Evolutionary conservation across 139 green algal genomes (phyloP), one percentile per base, ranked within the genome.

Genomic region (Haematococcus sp.): DNA sequence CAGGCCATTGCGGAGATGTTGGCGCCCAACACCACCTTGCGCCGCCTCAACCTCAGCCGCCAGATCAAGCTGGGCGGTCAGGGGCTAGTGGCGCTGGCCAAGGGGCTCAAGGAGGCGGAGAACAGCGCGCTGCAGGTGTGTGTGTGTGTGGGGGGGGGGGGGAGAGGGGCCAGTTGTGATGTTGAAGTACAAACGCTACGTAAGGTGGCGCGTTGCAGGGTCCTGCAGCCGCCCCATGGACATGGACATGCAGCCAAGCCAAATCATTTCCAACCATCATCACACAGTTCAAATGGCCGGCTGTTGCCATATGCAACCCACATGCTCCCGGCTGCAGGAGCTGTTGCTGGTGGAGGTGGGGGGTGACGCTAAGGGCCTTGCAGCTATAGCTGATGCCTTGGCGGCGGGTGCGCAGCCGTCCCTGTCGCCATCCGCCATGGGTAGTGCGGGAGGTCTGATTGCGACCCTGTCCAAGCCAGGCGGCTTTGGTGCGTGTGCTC

Each of bases 31-130:
- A 35, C 3, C 4, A 61, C 25, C 25, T 27, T 73, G 4, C 66
- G 66, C 19, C 66, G 46, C 27, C 66, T 73, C 43, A 43, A 73
- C 43, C 66, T 73, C 20, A 73, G 66, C 43, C 35, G 66, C 27
- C 31, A 73, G 9, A 60, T 73, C 40, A 73, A 52, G 43, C 23
- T 73, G 44, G 66, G 66, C 16, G 20, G 20, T 5, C 23, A 17
- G 27, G 66, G 66, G 7, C 15, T 61, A 2, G n/a, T 13, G 19
- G n/a, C 25, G 25, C 40, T 73, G 17, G 66, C 66, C 27, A 59
- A 52, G 27, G 43, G 66, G 23, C 43, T 73, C 3, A 52, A 11
- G 44, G 13, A 43, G 16, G 27, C 13, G 13, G 66, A 73, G 46
- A 52, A 19, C 22, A 58, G 30, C 20, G 40, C 17, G 44, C 40